phyloP scores from a whole-genome alignment of 2,329 filamentous ascomycete genomes.

The Penicillium sp. region DNA sequence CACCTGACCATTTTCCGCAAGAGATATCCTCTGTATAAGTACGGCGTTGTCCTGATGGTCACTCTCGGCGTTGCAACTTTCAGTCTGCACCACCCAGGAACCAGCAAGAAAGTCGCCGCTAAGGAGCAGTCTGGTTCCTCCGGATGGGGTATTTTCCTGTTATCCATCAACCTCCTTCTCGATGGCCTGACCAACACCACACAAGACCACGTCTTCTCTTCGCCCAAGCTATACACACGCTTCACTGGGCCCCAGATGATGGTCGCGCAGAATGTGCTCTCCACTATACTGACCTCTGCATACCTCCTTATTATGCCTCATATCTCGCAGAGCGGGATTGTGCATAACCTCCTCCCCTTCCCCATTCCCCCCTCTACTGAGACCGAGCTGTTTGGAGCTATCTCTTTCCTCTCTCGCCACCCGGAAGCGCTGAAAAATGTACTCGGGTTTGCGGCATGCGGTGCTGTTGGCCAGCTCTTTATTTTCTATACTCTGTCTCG shows the following conservation, averaged over 20 bases:
- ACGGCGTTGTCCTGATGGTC: conserved; percentile 85
- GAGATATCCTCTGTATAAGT: conserved; percentile 92
- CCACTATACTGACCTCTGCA: conserved; percentile 69
- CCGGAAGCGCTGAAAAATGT: conserved; percentile 84
- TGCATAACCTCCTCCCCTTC: conserved; percentile 67
- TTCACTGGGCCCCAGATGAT: conserved; percentile 98
- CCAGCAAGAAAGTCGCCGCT: conserved; percentile 53
- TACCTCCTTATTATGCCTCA: conserved; percentile 80
- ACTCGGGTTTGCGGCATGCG: conserved; percentile 82
- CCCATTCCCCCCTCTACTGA: conserved; percentile 56
- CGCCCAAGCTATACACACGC: conserved; percentile 62
- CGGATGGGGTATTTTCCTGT: conserved; percentile 68
- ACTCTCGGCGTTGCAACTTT: conserved; percentile 93
- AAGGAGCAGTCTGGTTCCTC: conserved; percentile 64
- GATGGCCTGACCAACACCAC: conserved; percentile 96
- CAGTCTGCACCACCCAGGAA: conserved; percentile 76
- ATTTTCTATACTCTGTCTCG: conserved; percentile 95
- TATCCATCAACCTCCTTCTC: conserved; percentile 87
- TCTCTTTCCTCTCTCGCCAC: conserved; percentile 76
- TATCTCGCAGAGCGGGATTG: conserved; percentile 65
- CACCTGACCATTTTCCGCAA: conserved; percentile 89
- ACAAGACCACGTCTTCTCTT: conserved; percentile 87
- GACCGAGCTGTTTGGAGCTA: conserved; percentile 76
- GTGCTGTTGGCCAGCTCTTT: conserved; percentile 91
- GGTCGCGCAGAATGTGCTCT: conserved; percentile 93